Percentiles rank a stretch among this genome's conserved stretches.
Evolutionary conservation across 176 grass and related monocot species (phyloP).

Genomic region (Paspalum notatum): DNA sequence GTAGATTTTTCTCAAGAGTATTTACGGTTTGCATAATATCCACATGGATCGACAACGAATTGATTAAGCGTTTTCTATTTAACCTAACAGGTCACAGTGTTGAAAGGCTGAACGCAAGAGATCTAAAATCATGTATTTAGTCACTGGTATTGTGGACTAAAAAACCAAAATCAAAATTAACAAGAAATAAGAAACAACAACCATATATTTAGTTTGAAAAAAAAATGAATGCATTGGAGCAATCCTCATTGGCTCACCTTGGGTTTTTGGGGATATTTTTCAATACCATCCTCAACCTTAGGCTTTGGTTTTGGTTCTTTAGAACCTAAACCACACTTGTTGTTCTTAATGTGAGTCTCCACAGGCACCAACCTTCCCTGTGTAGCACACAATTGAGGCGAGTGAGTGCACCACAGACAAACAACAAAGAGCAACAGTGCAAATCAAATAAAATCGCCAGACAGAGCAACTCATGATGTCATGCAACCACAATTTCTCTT

Average conservation of each 20-base stretch:
- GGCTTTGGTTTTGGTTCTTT: constrained; percentile 63
- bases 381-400: not conserved
- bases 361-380: constrained; percentile 87
- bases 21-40: no score
- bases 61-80: no score
- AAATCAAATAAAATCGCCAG: not conserved
- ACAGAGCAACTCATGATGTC: no score
- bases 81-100: no score
- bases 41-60: no score
- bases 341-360: constrained; percentile 79
- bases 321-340: constrained; percentile 81
- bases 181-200: not conserved
- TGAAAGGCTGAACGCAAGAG: no score
- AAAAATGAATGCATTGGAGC: not conserved
- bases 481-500: not conserved
- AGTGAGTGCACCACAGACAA: constrained; percentile 8
- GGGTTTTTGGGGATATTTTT: constrained; percentile 44
- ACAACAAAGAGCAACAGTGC: not conserved
- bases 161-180: not conserved
- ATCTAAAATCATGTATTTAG: no score
- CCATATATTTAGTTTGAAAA: no score
- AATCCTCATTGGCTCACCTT: constrained; percentile 49
- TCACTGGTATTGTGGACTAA: not conserved
- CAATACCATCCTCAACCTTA: constrained; percentile 26
- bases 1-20: no score